Conservation (phyloP, 1,139 yeast genomes). For the Protomyces gravidus region DNA sequence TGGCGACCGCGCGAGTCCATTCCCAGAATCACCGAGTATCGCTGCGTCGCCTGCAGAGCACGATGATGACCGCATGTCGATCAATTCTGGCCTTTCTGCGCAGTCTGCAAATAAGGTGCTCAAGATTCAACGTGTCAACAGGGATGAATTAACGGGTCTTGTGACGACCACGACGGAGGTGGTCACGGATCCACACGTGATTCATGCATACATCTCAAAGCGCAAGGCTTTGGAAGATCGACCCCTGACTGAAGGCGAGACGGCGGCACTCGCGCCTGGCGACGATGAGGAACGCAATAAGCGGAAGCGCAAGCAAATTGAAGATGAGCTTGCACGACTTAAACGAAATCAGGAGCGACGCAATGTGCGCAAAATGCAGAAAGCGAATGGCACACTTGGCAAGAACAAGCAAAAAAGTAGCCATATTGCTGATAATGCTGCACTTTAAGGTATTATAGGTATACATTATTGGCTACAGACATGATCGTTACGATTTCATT, state of each 20-base stretch:
- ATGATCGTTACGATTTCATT: not conserved
- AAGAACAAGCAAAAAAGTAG: conserved; percentile 2
- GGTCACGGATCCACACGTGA: conserved; percentile 77
- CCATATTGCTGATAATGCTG: not conserved
- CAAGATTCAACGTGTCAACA: conserved; percentile 70
- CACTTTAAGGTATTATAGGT: not conserved
- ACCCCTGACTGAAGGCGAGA: conserved; percentile 50
- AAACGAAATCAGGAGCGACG: conserved; percentile 69
- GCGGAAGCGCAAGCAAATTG: conserved; percentile 70
- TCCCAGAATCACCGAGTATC: conserved; percentile 3
- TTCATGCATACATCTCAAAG: conserved; percentile 75
- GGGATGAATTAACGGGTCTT: conserved; percentile 73
- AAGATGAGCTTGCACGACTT: conserved; percentile 77
- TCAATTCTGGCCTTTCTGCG: conserved; percentile 35
- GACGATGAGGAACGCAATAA: conserved; percentile 81
- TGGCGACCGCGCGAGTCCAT: conserved; percentile 12
- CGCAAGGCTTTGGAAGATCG: conserved; percentile 67
- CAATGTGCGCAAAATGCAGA: conserved; percentile 52
- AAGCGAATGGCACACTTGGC: conserved; percentile 33
- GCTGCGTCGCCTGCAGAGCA: conserved; percentile 34
- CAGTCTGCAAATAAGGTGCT: conserved; percentile 48
- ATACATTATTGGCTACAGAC: not conserved
- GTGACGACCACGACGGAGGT: conserved; percentile 77
- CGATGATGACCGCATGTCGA: conserved; percentile 42
- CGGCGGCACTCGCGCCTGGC: conserved; percentile 53